phyloP scores from a whole-genome alignment of 2,329 filamentous ascomycete species.

The Alternaria brassicae region DNA sequence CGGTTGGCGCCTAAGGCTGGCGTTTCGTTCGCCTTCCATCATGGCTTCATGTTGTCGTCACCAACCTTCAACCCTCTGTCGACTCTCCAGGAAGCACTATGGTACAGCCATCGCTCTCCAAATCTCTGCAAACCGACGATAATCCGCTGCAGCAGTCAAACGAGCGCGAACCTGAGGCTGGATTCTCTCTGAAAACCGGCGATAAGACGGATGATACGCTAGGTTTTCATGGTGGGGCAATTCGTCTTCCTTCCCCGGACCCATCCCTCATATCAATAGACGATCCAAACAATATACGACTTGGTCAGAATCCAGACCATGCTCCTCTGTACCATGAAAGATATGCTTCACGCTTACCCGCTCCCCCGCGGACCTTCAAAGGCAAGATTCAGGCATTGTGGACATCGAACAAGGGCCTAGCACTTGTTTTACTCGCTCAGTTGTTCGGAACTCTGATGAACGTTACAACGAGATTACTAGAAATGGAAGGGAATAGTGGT shows the following conservation, averaged over 20 bases:
- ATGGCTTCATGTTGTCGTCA: constrained; percentile 21
- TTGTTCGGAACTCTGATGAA: constrained; percentile 89
- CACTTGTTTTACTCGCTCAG: constrained; percentile 76
- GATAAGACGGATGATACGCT: constrained; percentile 39
- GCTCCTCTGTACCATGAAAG: constrained; percentile 23
- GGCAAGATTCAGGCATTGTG: constrained; percentile 56
- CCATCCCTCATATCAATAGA: constrained; percentile 47
- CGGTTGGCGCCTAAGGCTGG: constrained; percentile 30
- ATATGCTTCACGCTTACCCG: constrained; percentile 34
- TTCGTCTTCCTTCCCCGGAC: constrained; percentile 44
- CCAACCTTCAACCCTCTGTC: constrained; percentile 7
- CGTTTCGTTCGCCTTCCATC: constrained; percentile 17
- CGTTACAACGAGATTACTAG: constrained; percentile 76
- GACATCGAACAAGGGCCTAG: constrained; percentile 72
- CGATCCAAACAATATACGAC: constrained; percentile 39
- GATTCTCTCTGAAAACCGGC: constrained; percentile 33
- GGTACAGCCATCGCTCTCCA: constrained; percentile 29
- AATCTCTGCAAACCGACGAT: constrained; percentile 29
- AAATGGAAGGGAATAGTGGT: constrained; percentile 69
- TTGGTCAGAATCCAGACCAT: constrained; percentile 33
- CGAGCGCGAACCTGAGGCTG: constrained; percentile 12
- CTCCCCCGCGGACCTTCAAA: constrained; percentile 27
- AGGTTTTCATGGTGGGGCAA: constrained; percentile 35
- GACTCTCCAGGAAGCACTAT: constrained; percentile 33
- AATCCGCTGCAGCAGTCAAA: constrained; percentile 21